Percentiles rank a stretch among this genome's conserved stretches.
These are phyloP conservation scores for Trametes cinnabarina DNA, from an alignment of 768 basidiomycete species.

Conservation along the genomic window DNA sequence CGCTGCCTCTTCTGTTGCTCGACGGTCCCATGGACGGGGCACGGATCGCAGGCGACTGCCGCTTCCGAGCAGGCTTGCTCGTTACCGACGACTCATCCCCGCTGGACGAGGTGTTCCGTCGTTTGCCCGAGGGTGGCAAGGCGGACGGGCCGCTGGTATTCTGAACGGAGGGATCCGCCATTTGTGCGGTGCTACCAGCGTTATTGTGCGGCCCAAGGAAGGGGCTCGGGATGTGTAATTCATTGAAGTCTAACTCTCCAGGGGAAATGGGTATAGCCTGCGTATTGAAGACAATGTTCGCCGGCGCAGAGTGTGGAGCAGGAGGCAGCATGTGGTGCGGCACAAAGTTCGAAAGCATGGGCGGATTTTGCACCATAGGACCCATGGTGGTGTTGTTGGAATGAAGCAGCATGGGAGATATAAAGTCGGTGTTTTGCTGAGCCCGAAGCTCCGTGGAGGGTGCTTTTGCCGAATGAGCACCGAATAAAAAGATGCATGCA, in stretches of 20 bases:
- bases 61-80: slow-evolving; percentile 48
- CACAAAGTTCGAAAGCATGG: slow-evolving; percentile 26
- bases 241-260: slow-evolving; percentile 55
- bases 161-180: not conserved
- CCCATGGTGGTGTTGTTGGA: slow-evolving; percentile 31
- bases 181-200: slow-evolving; percentile 20
- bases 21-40: slow-evolving; percentile 27
- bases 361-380: slow-evolving; percentile 18
- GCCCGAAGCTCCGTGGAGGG: slow-evolving; percentile 67
- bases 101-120: slow-evolving; percentile 52
- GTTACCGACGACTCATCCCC: slow-evolving; percentile 43
- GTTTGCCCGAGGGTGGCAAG: slow-evolving; percentile 41
- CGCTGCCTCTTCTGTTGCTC: slow-evolving; percentile 5
- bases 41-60: slow-evolving; percentile 47
- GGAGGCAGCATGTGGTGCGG: slow-evolving; percentile 27
- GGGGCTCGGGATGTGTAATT: slow-evolving; percentile 78
- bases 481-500: slow-evolving; percentile 8
- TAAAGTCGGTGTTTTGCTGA: slow-evolving; percentile 54
- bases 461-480: slow-evolving; percentile 36
- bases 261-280: slow-evolving; percentile 39
- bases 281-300: slow-evolving; percentile 63
- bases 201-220: slow-evolving; percentile 66
- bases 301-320: slow-evolving; percentile 60
- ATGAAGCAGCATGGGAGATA: slow-evolving; percentile 59
- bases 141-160: slow-evolving; percentile 15